Base-by-base conservation (phyloP, 164 flowering plant genomes). In the Liquidambar formosana region DNA sequence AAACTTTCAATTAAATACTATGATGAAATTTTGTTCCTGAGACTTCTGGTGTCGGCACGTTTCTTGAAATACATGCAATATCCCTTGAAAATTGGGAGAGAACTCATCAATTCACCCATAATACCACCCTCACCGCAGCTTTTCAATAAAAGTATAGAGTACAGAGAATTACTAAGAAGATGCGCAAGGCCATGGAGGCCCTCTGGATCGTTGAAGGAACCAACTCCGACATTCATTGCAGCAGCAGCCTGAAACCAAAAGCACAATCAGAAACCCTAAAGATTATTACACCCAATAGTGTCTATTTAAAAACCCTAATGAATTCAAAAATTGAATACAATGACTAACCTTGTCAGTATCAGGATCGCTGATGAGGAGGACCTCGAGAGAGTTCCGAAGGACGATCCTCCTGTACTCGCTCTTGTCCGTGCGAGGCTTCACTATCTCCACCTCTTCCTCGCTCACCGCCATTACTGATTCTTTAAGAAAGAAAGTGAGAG, bases 151-250 rank as follows among this genome's bases (percentile, higher is more conserved):
- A 5, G 27, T 26, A 53, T 15, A 60, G 16, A 69, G 14, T 67
- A 68, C 28, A 59, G 10, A 38, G 15, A 78, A 23, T 3, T 82
- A 95, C 99, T 97, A 0, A 95, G 96, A 77, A 95, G 93, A 78
- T 95, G 99, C 38, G 99, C 97, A 16, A 95, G 92, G 16, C 99
- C 99, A 68, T 90, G 95, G 22, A 95, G 87, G 22, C 96, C 97
- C 8, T 82, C 84, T 4, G 99, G 99, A 69, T 95, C 95, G 46
- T 90, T 81, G 73, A 86, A 93, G 11, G 86, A 79, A 38, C 99
- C 99, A 22, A 95, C 93, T 21, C 85, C 51, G 56, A 93, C 99
- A 74, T 77, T 62, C 99, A 95, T 95, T 8, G 97, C 84, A 70
- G 97, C 99, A 54, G 99, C 96, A 65, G 89, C 85, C 96, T 92